Percentiles rank a stretch among this genome's conserved stretches.
Conservation (phyloP, 2,329 filamentous ascomycete genomes). For the Talaromyces sp. region DNA sequence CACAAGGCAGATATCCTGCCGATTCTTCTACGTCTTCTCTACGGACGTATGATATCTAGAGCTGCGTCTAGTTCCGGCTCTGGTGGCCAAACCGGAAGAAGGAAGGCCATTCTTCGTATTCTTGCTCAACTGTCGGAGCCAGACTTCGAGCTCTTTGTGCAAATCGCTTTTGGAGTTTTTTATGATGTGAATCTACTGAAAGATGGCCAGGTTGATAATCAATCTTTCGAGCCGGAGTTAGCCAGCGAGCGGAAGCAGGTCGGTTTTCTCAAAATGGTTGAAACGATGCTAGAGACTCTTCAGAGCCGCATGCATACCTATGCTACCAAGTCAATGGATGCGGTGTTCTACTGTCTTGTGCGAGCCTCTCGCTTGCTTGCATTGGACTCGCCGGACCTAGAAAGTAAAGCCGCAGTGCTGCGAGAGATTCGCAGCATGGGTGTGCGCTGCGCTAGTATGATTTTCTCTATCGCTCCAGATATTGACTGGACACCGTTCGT, state of each 20-base stretch:
- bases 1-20: conserved; percentile 77
- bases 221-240: conserved; percentile 57
- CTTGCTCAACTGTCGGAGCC: conserved; percentile 71
- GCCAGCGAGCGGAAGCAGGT: conserved; percentile 74
- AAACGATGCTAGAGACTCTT: conserved; percentile 79
- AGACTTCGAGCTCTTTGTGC: conserved; percentile 76
- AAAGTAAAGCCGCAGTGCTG: conserved; percentile 32
- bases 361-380: conserved; percentile 59
- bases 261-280: conserved; percentile 87
- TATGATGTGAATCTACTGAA: conserved; percentile 59
- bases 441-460: conserved; percentile 75
- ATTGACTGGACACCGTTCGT: conserved; percentile 73
- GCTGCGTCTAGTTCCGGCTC: conserved; percentile 73
- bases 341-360: conserved; percentile 77
- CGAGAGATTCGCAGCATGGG: conserved; percentile 56
- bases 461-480: conserved; percentile 70
- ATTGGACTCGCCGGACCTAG: conserved; percentile 32
- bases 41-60: conserved; percentile 82
- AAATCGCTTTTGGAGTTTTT: conserved; percentile 73
- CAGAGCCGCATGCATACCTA: conserved; percentile 70
- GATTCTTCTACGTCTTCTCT: conserved; percentile 79
- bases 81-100: conserved; percentile 74
- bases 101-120: conserved; percentile 70
- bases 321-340: conserved; percentile 66
- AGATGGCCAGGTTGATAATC: conserved; percentile 48